Percentiles rank a stretch among this genome's conserved stretches.
Evolutionary conservation across 495 filamentous ascomycete genomes (phyloP).

Genomic region (Paragyromitra xinjiangensis): DNA sequence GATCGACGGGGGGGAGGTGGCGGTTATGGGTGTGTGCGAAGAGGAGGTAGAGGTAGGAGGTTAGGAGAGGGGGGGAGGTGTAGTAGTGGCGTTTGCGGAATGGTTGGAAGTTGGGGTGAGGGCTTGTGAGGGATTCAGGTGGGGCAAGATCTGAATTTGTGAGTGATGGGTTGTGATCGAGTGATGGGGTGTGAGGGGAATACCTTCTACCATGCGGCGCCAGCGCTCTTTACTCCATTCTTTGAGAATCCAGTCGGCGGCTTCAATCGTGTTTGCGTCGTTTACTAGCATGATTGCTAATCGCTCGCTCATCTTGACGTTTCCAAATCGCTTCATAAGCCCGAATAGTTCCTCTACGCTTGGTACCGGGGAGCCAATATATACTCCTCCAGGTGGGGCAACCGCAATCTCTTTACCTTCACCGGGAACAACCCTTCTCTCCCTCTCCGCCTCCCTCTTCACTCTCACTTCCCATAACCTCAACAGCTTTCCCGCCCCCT

Average conservation of each 20-base stretch:
- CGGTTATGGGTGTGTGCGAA: neutral
- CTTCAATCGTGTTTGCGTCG: conserved; percentile 13
- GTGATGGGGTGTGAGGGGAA: neutral
- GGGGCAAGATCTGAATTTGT: neutral
- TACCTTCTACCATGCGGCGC: conserved; percentile 13
- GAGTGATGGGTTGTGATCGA: conserved; percentile 2
- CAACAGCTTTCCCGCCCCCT: conserved; percentile 63
- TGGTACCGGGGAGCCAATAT: conserved; percentile 67
- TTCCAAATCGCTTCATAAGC: conserved; percentile 64
- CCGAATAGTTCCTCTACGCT: conserved; percentile 65
- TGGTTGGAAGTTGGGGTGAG: neutral
- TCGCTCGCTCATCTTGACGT: neutral
- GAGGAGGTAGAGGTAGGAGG: conserved; percentile 50
- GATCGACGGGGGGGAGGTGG: conserved; percentile 13
- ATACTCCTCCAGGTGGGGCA: conserved; percentile 68
- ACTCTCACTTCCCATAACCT: conserved; percentile 54
- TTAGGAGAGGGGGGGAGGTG: conserved; percentile 24
- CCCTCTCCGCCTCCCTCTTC: conserved; percentile 40
- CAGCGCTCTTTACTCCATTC: conserved; percentile 30
- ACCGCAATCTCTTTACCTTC: conserved; percentile 69
- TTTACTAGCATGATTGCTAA: conserved; percentile 25
- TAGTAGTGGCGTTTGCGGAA: neutral
- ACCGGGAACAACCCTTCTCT: conserved; percentile 64
- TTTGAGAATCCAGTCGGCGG: conserved; percentile 9
- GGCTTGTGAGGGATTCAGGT: neutral